phyloP scores from a whole-genome alignment of 345 rosid genomes.

The Aethionema arabicum region DNA sequence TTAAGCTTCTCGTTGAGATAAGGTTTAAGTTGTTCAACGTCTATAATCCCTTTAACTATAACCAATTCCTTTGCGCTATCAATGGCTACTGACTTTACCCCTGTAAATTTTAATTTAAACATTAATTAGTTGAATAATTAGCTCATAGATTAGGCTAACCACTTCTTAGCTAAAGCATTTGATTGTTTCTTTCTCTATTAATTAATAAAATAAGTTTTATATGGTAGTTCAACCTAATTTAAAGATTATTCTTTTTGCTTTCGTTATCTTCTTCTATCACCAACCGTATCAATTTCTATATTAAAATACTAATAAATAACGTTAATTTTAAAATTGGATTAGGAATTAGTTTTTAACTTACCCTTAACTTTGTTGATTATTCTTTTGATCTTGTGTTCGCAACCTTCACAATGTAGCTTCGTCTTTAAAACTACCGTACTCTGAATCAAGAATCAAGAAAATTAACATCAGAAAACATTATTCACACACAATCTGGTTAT shows the following conservation, averaged over 20 bases:
- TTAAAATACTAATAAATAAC: conserved; percentile 14
- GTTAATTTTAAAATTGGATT: neutral
- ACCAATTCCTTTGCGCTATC: conserved; percentile 67
- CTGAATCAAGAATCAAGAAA: conserved; percentile 39
- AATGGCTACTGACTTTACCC: conserved; percentile 55
- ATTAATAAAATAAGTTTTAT: conserved; percentile 22
- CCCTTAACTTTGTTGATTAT: conserved; percentile 51
- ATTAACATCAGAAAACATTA: conserved; percentile 8
- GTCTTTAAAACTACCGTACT: conserved; percentile 59
- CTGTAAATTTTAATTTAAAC: conserved; percentile 37
- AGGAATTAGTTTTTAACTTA: conserved; percentile 22
- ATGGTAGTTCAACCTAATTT: conserved; percentile 30
- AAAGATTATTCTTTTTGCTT: conserved; percentile 23
- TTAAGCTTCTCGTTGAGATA: conserved; percentile 57
- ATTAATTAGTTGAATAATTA: conserved; percentile 11
- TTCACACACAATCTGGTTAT: neutral
- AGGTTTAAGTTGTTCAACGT: conserved; percentile 52
- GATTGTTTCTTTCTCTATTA: conserved; percentile 3
- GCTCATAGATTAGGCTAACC: conserved; percentile 26
- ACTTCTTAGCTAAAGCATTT: conserved; percentile 25
- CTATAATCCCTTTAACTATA: conserved; percentile 71
- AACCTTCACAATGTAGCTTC: conserved; percentile 69
- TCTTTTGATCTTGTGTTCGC: conserved; percentile 54
- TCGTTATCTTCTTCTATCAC: conserved; percentile 29
- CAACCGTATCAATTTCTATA: conserved; percentile 16